Evolutionary conservation across 345 rosid species (phyloP).

Genomic region (Boechera stricta): DNA sequence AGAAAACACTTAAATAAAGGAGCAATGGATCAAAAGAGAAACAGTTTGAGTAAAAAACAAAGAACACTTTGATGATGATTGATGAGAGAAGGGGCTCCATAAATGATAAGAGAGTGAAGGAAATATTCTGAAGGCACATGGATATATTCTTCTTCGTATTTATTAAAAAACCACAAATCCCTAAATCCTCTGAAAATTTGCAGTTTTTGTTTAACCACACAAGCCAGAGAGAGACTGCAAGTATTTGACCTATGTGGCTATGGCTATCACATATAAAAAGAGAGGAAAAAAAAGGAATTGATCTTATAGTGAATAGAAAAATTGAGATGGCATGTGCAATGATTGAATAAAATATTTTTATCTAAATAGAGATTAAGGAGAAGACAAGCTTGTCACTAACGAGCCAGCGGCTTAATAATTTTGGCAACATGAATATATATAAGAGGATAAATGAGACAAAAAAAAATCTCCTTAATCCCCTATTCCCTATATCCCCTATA

Average conservation of each 20-base stretch:
- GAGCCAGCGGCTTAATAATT: conserved; percentile 16
- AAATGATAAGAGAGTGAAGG: conserved; percentile 31
- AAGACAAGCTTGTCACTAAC: conserved; percentile 11
- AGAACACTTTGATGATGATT: conserved; percentile 39
- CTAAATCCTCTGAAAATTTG: conserved; percentile 19
- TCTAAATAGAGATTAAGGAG: conserved; percentile 13
- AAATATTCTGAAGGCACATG: conserved; percentile 44
- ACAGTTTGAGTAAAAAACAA: conserved; percentile 33
- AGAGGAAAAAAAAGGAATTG: background rate
- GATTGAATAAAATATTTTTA: conserved; percentile 33
- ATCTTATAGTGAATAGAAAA: background rate
- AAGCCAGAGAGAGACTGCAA: conserved; percentile 31
- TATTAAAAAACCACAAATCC: conserved; percentile 33
- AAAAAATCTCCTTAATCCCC: background rate
- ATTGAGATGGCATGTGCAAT: conserved; percentile 14
- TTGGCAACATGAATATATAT: conserved; percentile 24
- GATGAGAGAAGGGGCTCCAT: conserved; percentile 35
- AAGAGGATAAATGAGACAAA: conserved; percentile 1
- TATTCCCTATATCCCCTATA: no score
- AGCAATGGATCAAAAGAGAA: conserved; percentile 20
- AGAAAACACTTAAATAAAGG: background rate
- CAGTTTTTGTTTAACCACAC: conserved; percentile 30
- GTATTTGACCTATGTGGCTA: conserved; percentile 23
- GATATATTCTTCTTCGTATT: conserved; percentile 27
- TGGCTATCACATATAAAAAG: conserved; percentile 8